Percentiles rank a stretch among this genome's conserved stretches.
These are phyloP conservation scores for Graphiopsis chlorocephala DNA, from an alignment of 2,329 filamentous ascomycete genomes.

Conservation along the genomic window DNA sequence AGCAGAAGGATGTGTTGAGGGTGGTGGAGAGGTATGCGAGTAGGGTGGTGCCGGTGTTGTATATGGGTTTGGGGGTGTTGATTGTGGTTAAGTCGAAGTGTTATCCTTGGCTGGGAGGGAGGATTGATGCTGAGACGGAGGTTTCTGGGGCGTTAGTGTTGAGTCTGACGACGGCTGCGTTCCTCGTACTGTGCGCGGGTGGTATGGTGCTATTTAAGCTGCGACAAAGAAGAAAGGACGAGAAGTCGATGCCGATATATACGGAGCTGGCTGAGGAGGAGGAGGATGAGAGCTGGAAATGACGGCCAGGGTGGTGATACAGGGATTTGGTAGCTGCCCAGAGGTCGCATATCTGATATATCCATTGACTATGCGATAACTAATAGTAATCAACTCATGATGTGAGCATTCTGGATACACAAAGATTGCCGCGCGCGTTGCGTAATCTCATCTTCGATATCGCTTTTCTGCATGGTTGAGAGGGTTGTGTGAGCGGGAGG, in stretches of 20 bases:
- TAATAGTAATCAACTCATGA: not conserved
- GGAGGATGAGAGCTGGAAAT: not conserved
- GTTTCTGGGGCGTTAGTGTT: not conserved
- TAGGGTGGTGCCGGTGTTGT: not conserved
- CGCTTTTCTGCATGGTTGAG: not conserved
- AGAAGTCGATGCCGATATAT: not conserved
- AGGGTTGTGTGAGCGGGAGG: not conserved
- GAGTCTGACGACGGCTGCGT: not conserved
- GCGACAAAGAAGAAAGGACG: not conserved
- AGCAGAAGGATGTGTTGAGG: constrained; percentile 1
- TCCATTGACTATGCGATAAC: not conserved
- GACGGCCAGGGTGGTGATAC: not conserved
- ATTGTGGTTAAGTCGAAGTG: not conserved
- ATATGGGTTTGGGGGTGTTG: not conserved
- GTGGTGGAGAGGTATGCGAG: not conserved
- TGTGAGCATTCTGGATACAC: not conserved
- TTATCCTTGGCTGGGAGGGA: constrained; percentile 4
- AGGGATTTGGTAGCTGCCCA: not conserved
- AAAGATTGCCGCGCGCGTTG: not conserved
- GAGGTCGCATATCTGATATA: not conserved
- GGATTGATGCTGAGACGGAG: not conserved
- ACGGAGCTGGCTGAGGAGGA: not conserved
- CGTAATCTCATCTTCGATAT: not conserved
- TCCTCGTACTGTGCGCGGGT: not conserved
- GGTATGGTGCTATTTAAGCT: not conserved